These are phyloP conservation scores for Oenanthe sinensis DNA, from an alignment of 129 eudicot species.

Conservation along the genomic window DNA sequence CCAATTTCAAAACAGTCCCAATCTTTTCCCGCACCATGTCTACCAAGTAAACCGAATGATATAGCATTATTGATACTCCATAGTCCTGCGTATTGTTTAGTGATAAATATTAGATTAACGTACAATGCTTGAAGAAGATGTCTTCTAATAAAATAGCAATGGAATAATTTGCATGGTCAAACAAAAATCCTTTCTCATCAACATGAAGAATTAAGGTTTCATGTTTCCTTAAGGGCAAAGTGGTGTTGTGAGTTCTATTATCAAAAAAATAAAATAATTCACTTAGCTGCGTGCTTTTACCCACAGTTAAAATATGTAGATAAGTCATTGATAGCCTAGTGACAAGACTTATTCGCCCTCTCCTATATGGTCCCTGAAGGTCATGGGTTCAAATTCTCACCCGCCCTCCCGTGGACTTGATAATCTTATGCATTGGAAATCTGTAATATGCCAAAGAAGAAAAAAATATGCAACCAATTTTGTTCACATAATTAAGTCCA, in stretches of 20 bases:
- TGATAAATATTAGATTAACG: not conserved
- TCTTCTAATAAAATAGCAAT: not conserved
- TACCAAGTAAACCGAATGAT: constrained; percentile 60
- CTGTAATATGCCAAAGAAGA: not conserved
- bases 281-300: not conserved
- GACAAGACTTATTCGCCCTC: not conserved
- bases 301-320: not conserved
- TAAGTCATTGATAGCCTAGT: not conserved
- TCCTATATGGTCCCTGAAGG: not conserved
- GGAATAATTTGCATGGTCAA: not conserved
- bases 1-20: constrained; percentile 35
- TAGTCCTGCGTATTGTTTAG: constrained; percentile 48
- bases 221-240: not conserved
- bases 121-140: not conserved
- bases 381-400: not conserved
- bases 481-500: not conserved
- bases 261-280: too few relatives aligned
- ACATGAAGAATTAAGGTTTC: not conserved
- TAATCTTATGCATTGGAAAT: not conserved
- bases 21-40: constrained; percentile 31
- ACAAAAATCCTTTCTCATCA: not conserved
- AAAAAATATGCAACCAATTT: not conserved
- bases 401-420: not conserved
- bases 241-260: too few relatives aligned
- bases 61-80: constrained; percentile 52